These are phyloP conservation scores for Kandelia obovata DNA, from an alignment of 345 rosid genomes.

Conservation along the genomic window DNA sequence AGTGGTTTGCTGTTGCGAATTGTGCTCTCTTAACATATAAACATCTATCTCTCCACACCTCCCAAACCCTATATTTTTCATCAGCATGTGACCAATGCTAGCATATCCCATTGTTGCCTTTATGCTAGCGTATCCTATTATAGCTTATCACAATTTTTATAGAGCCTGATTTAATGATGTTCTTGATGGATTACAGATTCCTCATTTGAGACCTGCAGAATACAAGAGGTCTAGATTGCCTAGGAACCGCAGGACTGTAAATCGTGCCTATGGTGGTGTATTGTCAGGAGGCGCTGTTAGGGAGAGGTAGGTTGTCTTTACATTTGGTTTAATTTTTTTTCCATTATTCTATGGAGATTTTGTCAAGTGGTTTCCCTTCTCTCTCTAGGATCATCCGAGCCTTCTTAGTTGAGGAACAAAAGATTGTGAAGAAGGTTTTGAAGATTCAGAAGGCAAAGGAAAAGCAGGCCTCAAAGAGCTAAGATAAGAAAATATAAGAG, in stretches of 20 bases:
- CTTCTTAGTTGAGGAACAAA: constrained; percentile 22
- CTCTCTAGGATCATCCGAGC: constrained; percentile 20
- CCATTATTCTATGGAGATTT: background rate
- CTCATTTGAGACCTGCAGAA: constrained; percentile 83
- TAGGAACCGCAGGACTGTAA: constrained; percentile 71
- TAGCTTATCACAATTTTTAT: background rate
- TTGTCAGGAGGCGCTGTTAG: constrained; percentile 61
- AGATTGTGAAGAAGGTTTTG: constrained; percentile 22
- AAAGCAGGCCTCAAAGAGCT: constrained; percentile 26
- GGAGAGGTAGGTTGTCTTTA: constrained; percentile 46
- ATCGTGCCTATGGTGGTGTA: constrained; percentile 84
- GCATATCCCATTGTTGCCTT: background rate
- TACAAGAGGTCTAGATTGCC: constrained; percentile 77
- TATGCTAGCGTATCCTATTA: background rate
- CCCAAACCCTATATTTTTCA: too few species aligned
- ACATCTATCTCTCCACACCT: too few species aligned
- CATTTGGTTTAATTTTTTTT: background rate
- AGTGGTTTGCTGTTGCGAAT: too few species aligned
- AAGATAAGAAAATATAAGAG: constrained; percentile 6
- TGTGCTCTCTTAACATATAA: too few species aligned
- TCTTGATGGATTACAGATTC: constrained; percentile 45
- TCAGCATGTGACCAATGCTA: too few species aligned
- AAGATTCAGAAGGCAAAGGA: constrained; percentile 28
- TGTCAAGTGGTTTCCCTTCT: background rate
- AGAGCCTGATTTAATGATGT: background rate